Evolutionary conservation across 2,329 filamentous ascomycete genomes (phyloP).

Genomic region (Hymenoscyphus fructigenus): DNA sequence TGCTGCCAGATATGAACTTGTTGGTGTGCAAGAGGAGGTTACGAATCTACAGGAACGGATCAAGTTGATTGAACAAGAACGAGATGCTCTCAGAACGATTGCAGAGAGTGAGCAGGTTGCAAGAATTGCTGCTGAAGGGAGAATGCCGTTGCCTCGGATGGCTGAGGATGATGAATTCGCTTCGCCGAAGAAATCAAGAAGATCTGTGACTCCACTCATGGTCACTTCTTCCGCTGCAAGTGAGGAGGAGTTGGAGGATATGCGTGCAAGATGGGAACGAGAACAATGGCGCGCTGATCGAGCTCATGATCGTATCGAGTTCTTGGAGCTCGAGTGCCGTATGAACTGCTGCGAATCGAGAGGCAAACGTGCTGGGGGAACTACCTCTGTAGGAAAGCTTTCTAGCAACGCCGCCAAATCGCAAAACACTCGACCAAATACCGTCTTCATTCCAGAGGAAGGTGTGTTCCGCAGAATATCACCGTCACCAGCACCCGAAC

Average conservation of each 20-base stretch:
- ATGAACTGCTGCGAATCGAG: constrained; percentile 65
- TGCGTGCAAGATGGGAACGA: constrained; percentile 45
- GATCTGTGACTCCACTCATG: constrained; percentile 48
- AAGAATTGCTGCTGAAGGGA: constrained; percentile 69
- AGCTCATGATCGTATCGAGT: constrained; percentile 71
- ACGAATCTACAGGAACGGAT: constrained; percentile 62
- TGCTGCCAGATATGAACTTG: constrained; percentile 63
- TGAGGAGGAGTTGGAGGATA: constrained; percentile 45
- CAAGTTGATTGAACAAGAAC: constrained; percentile 69
- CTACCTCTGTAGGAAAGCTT: background rate
- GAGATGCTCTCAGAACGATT: constrained; percentile 70
- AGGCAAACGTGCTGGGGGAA: constrained; percentile 15
- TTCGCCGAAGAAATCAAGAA: constrained; percentile 55
- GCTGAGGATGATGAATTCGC: constrained; percentile 60
- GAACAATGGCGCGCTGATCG: constrained; percentile 61
- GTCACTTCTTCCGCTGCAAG: constrained; percentile 54
- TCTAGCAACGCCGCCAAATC: constrained; percentile 4
- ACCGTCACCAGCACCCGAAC: constrained; percentile 26
- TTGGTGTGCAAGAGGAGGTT: constrained; percentile 65
- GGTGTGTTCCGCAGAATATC: constrained; percentile 63
- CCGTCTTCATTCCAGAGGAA: constrained; percentile 58
- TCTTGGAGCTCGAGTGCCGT: constrained; percentile 72
- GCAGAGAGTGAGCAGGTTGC: constrained; percentile 73
- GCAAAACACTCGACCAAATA: constrained; percentile 15
- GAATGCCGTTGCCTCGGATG: constrained; percentile 62